phyloP scores from a whole-genome alignment of 1,284 basidiomycete species.

The Microbotryum violaceum region DNA sequence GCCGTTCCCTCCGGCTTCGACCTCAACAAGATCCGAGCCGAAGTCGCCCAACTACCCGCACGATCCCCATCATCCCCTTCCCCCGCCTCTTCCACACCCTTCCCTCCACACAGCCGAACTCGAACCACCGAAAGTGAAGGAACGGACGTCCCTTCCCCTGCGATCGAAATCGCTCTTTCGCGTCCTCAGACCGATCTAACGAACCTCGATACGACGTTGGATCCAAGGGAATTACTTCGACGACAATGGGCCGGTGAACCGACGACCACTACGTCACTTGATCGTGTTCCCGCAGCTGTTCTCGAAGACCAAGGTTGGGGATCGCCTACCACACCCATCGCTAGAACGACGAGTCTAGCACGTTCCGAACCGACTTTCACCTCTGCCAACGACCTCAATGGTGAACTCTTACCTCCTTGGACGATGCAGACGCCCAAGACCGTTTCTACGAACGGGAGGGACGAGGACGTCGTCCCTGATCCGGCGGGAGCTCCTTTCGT shows the following conservation, averaged over 20 bases:
- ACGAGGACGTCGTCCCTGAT: no score
- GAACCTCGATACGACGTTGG: constrained; percentile 23
- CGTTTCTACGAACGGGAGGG: no score
- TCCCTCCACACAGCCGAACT: neutral
- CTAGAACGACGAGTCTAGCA: neutral
- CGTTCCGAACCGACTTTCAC: no score
- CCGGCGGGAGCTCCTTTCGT: no score
- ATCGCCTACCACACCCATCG: neutral
- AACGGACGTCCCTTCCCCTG: neutral
- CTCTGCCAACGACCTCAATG: no score
- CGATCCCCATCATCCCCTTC: constrained; percentile 4
- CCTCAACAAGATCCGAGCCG: constrained; percentile 23
- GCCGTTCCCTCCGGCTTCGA: constrained; percentile 12
- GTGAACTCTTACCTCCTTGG: no score
- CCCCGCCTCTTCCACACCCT: neutral
- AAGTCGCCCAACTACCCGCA: constrained; percentile 20
- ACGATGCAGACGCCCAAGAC: no score
- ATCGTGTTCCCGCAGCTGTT: no score
- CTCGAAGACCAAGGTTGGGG: no score
- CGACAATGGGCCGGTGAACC: constrained; percentile 23
- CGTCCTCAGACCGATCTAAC: constrained; percentile 18
- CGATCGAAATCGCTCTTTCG: neutral
- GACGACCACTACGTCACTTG: neutral
- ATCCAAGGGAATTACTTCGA: constrained; percentile 23
- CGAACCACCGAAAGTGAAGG: neutral